Evolutionary conservation across 148 eudicot genomes (phyloP).

Genomic region (Hydrangea macrophylla): DNA sequence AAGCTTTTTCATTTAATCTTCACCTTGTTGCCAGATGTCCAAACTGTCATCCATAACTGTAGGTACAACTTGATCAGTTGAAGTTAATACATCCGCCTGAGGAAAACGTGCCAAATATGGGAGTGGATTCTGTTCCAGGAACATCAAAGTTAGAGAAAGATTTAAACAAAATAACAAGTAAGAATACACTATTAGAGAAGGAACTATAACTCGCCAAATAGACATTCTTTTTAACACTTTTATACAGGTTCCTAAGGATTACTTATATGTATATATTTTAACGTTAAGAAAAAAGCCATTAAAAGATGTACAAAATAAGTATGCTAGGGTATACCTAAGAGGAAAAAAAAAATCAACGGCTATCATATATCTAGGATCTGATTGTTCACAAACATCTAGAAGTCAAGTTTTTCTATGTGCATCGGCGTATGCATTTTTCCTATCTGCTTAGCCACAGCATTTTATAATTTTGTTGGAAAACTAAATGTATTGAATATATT

Average conservation of each 20-base stretch:
- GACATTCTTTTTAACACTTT: not conserved
- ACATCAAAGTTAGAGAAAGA: constrained; percentile 9
- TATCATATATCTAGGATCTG: no score
- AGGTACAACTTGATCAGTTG: constrained; percentile 86
- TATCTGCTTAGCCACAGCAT: not conserved
- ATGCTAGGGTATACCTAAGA: no score
- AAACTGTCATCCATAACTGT: constrained; percentile 86
- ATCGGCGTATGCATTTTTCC: constrained; percentile 1
- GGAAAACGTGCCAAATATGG: constrained; percentile 93
- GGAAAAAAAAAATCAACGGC: no score
- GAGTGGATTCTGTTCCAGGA: constrained; percentile 81
- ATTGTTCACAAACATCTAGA: not conserved
- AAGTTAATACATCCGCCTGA: constrained; percentile 93
- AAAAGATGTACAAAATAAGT: no score
- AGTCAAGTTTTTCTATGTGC: not conserved
- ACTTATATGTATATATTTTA: no score
- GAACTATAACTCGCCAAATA: constrained; percentile 1
- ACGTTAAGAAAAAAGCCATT: not conserved
- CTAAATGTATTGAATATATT: no score
- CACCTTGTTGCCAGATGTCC: constrained; percentile 89
- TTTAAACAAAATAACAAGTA: not conserved
- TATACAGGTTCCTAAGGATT: not conserved
- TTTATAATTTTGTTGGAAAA: not conserved
- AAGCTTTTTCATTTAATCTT: constrained; percentile 12
- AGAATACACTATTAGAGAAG: not conserved